Evolutionary conservation across 176 grass and related monocot genomes (phyloP).

Genomic region (Bromus sterilis): DNA sequence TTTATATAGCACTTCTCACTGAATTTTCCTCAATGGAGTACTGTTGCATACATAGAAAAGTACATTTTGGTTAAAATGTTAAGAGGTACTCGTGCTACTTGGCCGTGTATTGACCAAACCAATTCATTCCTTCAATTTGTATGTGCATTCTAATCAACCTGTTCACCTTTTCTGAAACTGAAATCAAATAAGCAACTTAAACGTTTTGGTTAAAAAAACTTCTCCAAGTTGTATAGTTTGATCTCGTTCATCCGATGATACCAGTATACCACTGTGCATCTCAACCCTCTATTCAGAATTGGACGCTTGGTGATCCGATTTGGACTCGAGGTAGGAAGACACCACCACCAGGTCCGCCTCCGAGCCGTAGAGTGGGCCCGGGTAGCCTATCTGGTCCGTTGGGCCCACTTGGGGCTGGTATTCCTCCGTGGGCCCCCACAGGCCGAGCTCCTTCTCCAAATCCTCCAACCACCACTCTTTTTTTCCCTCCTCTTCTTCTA

Average conservation of each 20-base stretch:
- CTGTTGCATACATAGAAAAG: not conserved
- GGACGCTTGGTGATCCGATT: not conserved
- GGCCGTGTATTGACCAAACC: not conserved
- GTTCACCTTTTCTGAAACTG: not conserved
- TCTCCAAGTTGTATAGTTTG: not conserved
- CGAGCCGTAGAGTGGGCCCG: not conserved
- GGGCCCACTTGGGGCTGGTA: slow-evolving; percentile 5
- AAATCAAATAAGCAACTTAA: not conserved
- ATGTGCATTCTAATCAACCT: not conserved
- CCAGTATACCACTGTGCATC: not conserved
- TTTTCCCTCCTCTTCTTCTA: slow-evolving; percentile 6
- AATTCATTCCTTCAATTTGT: not conserved
- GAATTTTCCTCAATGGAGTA: not conserved
- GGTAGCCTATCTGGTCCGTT: not conserved
- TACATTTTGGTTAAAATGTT: slow-evolving; percentile 5
- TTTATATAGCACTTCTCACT: not conserved
- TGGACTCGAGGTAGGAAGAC: slow-evolving; percentile 14
- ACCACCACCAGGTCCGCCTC: not conserved
- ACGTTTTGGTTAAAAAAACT: not conserved
- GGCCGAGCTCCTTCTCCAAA: slow-evolving; percentile 71
- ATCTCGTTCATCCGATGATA: slow-evolving; percentile 14
- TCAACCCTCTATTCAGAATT: not conserved
- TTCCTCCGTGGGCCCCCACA: slow-evolving; percentile 31
- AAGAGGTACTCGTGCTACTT: not conserved
- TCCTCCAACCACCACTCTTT: slow-evolving; percentile 51